These are phyloP conservation scores for Aschersonia sp. DNA, from an alignment of 2,329 filamentous ascomycete genomes.

Conservation along the genomic window DNA sequence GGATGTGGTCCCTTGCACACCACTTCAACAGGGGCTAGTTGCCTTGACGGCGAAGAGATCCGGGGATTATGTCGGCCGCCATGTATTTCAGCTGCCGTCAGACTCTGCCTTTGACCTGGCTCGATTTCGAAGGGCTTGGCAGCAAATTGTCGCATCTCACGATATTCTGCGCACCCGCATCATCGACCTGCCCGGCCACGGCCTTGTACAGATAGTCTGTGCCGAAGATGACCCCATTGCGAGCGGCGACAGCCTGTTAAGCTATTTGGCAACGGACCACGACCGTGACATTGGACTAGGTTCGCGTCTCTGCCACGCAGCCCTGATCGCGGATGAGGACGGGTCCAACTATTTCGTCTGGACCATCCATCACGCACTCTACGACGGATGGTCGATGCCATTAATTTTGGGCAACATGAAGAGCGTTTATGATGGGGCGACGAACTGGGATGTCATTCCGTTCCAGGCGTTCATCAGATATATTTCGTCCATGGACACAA, in stretches of 20 bases:
- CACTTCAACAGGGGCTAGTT: constrained; percentile 9
- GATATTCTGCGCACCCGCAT: constrained; percentile 30
- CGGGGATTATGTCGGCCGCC: constrained; percentile 11
- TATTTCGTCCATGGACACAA: not conserved
- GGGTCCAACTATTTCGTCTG: constrained; percentile 12
- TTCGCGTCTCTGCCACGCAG: constrained; percentile 3
- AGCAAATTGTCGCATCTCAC: constrained; percentile 16
- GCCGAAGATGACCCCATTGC: constrained; percentile 11
- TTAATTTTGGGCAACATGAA: constrained; percentile 28
- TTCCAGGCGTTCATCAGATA: constrained; percentile 1
- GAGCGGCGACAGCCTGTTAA: not conserved
- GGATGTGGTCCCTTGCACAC: constrained; percentile 9
- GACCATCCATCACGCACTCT: constrained; percentile 36
- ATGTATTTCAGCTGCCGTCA: constrained; percentile 20
- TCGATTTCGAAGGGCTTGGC: constrained; percentile 20
- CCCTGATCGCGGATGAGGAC: constrained; percentile 3
- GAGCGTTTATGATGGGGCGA: constrained; percentile 16
- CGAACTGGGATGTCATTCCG: not conserved
- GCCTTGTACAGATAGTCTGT: constrained; percentile 10
- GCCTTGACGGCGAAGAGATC: constrained; percentile 5
- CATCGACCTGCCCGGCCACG: constrained; percentile 22
- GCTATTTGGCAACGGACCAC: constrained; percentile 23
- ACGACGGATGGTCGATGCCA: constrained; percentile 37
- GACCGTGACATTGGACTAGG: constrained; percentile 22
- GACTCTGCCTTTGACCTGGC: constrained; percentile 13